A percentile compares a stretch with the other conserved stretches of the same genome.
Conservation (phyloP, 2,329 filamentous ascomycete species). For the Fusarium sp. region DNA sequence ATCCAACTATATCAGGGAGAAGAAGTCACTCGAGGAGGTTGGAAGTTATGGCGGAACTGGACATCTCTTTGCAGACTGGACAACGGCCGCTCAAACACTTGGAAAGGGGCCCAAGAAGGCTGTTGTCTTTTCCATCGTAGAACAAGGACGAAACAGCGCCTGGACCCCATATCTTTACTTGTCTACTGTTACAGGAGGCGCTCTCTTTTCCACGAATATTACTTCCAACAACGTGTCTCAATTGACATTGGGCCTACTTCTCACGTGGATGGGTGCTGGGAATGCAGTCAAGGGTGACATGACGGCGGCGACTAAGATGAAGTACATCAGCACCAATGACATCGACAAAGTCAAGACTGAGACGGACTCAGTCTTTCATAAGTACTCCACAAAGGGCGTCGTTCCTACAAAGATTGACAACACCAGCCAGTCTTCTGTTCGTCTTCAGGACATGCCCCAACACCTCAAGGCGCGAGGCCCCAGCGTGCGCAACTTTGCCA, state of each 20-base stretch:
- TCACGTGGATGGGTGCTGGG: conserved; percentile 44
- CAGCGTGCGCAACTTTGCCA: conserved; percentile 55
- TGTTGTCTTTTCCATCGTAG: conserved; percentile 62
- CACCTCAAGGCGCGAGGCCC: conserved; percentile 46
- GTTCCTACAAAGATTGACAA: conserved; percentile 7
- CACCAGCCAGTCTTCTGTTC: conserved; percentile 19
- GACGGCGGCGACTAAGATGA: conserved; percentile 20
- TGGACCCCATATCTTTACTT: conserved; percentile 60
- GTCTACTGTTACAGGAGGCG: conserved; percentile 59
- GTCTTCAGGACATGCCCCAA: conserved; percentile 45
- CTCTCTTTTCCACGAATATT: conserved; percentile 54
- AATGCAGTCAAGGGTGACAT: conserved; percentile 27
- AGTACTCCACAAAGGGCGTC: conserved; percentile 14
- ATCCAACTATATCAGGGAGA: conserved; percentile 52
- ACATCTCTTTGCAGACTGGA: conserved; percentile 62
- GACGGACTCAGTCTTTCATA: background rate
- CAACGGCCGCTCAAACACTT: conserved; percentile 55
- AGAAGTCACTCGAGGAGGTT: conserved; percentile 32
- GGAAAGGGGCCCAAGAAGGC: conserved; percentile 55
- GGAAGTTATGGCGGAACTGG: conserved; percentile 54
- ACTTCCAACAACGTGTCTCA: conserved; percentile 56
- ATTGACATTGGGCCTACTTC: conserved; percentile 55
- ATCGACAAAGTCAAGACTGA: conserved; percentile 33
- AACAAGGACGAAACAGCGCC: conserved; percentile 36
- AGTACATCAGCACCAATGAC: conserved; percentile 29